Evolutionary conservation across 2,329 filamentous ascomycete genomes (phyloP), one percentile per base, ranked within the genome.

Genomic region (Pestalotiopsis fici): DNA sequence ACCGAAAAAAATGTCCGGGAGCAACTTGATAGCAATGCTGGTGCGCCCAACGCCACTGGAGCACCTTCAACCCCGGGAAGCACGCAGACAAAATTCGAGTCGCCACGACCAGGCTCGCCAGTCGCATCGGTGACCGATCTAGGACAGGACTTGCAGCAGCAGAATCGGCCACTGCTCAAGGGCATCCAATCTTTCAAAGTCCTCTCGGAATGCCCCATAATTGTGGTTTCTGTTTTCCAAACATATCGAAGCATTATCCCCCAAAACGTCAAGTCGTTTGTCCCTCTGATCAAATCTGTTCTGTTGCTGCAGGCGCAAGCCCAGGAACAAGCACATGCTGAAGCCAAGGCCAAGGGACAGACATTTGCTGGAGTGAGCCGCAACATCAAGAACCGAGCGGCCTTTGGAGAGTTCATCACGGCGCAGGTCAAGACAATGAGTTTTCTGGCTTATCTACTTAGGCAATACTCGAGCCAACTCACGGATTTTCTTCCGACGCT

Each of bases 141-240:
- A 63, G 93, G 90, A 5, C 87, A 90, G 15, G 95, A 98, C 73
- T 83, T 85, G n/a, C 91, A 94, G 74, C 93, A 95, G 76, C 91
- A 94, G 74, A 93, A 82, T 66, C 90, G 95, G 67, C 92, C 93
- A 61, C 81, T 99, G 39, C 83, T 95, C 65, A 97, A 94, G 80
- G 96, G 96, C 35, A 98, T 98, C 93, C 94, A 97, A 78, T 99
- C 96, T 1, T 99, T 99, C 87, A 99, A 98, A 79, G 95, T 99
- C 27, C 87, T 99, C 4, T 94, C 95, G 1, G 96, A 99, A 79
- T 99, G 96, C 74, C 96, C 96, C 0, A 99, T 99, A 64, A 98
- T 99, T 54, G 96, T 99, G 3, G 96, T 99, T 1, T 98, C 95
- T 3, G 93, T 99, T 71, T 98, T 99, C 78, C 96, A 99, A 81